Conservation (phyloP, 345 rosid genomes). For the Arabidopsis suecica region DNA sequence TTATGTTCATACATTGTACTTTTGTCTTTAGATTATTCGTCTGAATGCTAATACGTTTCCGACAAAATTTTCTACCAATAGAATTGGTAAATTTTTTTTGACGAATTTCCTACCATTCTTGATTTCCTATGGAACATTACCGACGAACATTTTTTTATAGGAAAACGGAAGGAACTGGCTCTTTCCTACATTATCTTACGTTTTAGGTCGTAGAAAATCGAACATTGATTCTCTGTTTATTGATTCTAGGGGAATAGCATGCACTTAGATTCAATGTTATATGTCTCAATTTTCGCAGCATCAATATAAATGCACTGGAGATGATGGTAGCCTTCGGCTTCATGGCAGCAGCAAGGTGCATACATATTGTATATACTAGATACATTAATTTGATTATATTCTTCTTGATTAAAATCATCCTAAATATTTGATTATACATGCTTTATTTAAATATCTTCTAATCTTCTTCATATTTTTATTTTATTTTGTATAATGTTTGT, state of each 20-base stretch:
- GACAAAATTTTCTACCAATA: no score
- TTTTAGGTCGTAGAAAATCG: no score
- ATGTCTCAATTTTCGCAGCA: slow-evolving; percentile 46
- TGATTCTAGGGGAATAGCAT: no score
- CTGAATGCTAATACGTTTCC: not conserved
- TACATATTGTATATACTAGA: not conserved
- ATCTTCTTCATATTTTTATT: not conserved
- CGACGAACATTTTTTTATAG: no score
- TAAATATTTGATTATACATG: not conserved
- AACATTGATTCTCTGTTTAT: no score
- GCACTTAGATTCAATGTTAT: not conserved
- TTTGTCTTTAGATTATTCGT: not conserved
- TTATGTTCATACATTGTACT: not conserved
- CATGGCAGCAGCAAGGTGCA: slow-evolving; percentile 59
- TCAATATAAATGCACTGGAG: slow-evolving; percentile 76
- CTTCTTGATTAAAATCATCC: not conserved
- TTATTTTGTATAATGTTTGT: not conserved
- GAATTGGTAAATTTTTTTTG: no score
- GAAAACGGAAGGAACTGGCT: no score
- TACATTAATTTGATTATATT: not conserved
- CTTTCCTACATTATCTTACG: no score
- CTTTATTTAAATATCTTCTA: not conserved
- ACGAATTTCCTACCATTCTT: no score
- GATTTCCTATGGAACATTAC: no score
- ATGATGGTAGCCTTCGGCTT: slow-evolving; percentile 85